A percentile compares a stretch with the other conserved stretches of the same genome.
Conservation (phyloP, 2,329 filamentous ascomycete species). For the Rhytidhysteron rufulum region DNA sequence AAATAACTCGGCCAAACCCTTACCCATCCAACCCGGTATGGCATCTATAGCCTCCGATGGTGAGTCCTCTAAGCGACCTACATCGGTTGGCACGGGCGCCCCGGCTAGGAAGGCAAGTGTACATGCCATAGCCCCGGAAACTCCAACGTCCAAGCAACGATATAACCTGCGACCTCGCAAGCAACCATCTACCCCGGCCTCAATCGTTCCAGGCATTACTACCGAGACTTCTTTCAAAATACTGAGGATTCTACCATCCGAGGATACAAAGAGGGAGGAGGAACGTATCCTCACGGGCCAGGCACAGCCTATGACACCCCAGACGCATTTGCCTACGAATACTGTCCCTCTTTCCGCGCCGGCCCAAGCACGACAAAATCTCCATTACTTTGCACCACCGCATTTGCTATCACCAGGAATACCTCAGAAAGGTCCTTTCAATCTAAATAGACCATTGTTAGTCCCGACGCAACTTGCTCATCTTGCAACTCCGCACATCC, state of each 20-base stretch:
- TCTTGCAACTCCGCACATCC: not conserved
- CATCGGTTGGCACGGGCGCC: conserved; percentile 12
- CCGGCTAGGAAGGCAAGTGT: conserved; percentile 35
- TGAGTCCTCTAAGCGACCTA: not conserved
- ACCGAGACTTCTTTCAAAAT: not conserved
- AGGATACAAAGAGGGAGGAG: not conserved
- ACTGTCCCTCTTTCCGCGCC: not conserved
- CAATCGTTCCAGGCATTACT: not conserved
- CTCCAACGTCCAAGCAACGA: conserved; percentile 1
- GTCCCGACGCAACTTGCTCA: not conserved
- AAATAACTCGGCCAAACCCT: not conserved
- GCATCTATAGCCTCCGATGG: not conserved
- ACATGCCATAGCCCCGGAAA: conserved; percentile 14
- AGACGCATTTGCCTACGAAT: not conserved
- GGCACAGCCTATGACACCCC: not conserved
- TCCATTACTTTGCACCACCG: not conserved
- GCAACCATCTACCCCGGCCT: not conserved
- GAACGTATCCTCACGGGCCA: not conserved
- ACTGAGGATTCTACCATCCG: not conserved
- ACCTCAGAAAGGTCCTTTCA: not conserved
- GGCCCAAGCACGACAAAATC: not conserved
- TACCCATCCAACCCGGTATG: not conserved
- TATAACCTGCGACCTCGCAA: not conserved
- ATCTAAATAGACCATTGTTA: not conserved
- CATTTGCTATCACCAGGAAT: not conserved